A percentile compares a stretch with the other conserved stretches of the same genome.
These are phyloP conservation scores for thale cress (Arabidopsis thaliana) DNA, from an alignment of 345 rosid species.

Conservation along the genomic window DNA sequence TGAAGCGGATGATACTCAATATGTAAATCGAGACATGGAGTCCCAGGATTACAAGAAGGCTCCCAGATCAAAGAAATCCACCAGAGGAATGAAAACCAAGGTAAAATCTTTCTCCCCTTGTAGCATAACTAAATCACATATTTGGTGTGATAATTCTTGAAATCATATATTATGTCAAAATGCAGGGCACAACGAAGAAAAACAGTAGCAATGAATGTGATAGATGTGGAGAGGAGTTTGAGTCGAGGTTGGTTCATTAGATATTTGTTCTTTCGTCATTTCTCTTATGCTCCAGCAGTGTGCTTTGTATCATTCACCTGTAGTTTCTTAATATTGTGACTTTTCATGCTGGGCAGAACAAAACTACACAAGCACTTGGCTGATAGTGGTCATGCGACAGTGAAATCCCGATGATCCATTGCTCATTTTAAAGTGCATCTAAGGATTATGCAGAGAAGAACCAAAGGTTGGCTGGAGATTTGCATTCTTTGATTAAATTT, in stretches of 20 bases:
- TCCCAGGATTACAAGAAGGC: conserved; percentile 53
- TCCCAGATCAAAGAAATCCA: conserved; percentile 58
- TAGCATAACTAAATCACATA: conserved; percentile 17
- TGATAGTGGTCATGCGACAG: conserved; percentile 71
- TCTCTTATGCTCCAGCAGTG: neutral
- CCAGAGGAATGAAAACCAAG: conserved; percentile 86
- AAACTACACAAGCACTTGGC: conserved; percentile 79
- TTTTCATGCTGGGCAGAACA: conserved; percentile 52
- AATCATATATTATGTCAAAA: conserved; percentile 12
- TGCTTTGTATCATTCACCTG: neutral
- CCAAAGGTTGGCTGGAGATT: conserved; percentile 25
- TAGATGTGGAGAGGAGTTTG: conserved; percentile 83
- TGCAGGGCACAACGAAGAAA: conserved; percentile 66
- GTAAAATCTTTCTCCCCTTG: conserved; percentile 46
- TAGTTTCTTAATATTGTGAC: too few species aligned
- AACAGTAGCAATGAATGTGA: conserved; percentile 62
- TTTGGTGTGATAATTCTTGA: conserved; percentile 9
- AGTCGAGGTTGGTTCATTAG: conserved; percentile 63
- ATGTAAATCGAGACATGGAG: conserved; percentile 26
- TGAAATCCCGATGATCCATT: conserved; percentile 58
- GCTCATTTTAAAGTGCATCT: conserved; percentile 17
- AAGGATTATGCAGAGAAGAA: conserved; percentile 32
- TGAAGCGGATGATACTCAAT: conserved; percentile 45
- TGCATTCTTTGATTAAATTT: conserved; percentile 43
- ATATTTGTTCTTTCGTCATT: conserved; percentile 21